phyloP scores from a whole-genome alignment of 1,139 yeast species.

The Suhomyces yuchorum region DNA sequence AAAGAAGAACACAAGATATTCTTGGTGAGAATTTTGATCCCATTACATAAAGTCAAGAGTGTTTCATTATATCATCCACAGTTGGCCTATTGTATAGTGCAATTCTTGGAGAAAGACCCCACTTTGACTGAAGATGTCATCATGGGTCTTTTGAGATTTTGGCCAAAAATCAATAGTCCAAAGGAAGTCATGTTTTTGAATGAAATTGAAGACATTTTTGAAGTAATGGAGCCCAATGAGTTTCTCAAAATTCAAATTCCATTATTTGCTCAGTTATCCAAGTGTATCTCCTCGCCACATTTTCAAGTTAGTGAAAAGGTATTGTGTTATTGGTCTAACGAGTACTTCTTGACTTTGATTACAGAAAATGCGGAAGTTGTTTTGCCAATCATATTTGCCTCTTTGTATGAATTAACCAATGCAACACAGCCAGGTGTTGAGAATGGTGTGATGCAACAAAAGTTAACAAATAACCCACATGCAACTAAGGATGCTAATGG shows the following conservation, averaged over 20 bases:
- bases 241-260: constrained; percentile 93
- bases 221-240: constrained; percentile 92
- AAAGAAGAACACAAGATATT: constrained; percentile 96
- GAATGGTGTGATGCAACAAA: constrained; percentile 50
- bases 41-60: constrained; percentile 89
- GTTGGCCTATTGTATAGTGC: constrained; percentile 94
- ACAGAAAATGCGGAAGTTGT: constrained; percentile 92
- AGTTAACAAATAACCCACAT: constrained; percentile 42
- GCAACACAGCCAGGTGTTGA: constrained; percentile 53
- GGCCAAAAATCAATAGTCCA: constrained; percentile 97
- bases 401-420: constrained; percentile 79
- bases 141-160: constrained; percentile 86
- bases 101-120: constrained; percentile 93
- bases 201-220: constrained; percentile 95
- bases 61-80: constrained; percentile 93
- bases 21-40: constrained; percentile 82
- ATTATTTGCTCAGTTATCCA: constrained; percentile 87
- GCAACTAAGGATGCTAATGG: constrained; percentile 51
- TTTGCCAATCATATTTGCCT: constrained; percentile 87
- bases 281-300: constrained; percentile 93
- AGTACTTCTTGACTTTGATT: constrained; percentile 84
- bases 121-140: constrained; percentile 89
- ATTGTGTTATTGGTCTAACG: constrained; percentile 91
- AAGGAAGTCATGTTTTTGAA: constrained; percentile 95
- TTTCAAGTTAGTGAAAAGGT: constrained; percentile 98